Percentiles rank a stretch among this genome's conserved stretches.
phyloP scores from a whole-genome alignment of 495 filamentous ascomycete genomes.

The Tuber magnatum region DNA sequence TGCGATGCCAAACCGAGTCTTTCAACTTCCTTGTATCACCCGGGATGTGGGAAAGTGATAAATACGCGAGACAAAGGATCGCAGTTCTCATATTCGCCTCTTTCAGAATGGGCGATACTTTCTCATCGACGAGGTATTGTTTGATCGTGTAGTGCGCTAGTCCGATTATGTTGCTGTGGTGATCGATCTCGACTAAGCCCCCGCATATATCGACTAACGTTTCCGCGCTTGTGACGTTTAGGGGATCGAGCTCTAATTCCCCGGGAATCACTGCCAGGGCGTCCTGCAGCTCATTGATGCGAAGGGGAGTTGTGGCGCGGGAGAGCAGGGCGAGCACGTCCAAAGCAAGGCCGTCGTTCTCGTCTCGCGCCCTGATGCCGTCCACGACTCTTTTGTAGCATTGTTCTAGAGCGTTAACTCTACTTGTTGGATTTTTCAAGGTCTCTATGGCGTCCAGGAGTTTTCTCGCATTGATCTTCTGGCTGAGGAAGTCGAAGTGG shows the following conservation, averaged over 20 bases:
- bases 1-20: not conserved
- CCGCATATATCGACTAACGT: slow-evolving; percentile 26
- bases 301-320: slow-evolving; percentile 15
- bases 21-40: not conserved
- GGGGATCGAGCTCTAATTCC: slow-evolving; percentile 15
- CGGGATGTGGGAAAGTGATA: not conserved
- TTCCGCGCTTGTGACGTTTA: slow-evolving; percentile 6
- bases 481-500: slow-evolving; percentile 22
- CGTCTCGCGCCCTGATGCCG: slow-evolving; percentile 3
- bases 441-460: slow-evolving; percentile 13
- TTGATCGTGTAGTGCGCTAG: slow-evolving; percentile 32
- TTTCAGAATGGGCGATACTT: not conserved
- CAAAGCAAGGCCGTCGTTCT: slow-evolving; percentile 10
- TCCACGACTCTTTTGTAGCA: slow-evolving; percentile 21
- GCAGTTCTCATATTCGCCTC: not conserved
- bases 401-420: slow-evolving; percentile 7
- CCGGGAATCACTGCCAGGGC: slow-evolving; percentile 16
- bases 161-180: slow-evolving; percentile 12
- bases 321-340: slow-evolving; percentile 15
- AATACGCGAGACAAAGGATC: not conserved
- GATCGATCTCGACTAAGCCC: slow-evolving; percentile 25
- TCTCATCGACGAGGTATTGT: slow-evolving; percentile 21
- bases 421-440: slow-evolving; percentile 13
- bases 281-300: slow-evolving; percentile 22
- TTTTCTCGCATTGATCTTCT: slow-evolving; percentile 13